Evolutionary conservation across 1,284 basidiomycete genomes (phyloP).

Genomic region (Amylostereum areolatum): DNA sequence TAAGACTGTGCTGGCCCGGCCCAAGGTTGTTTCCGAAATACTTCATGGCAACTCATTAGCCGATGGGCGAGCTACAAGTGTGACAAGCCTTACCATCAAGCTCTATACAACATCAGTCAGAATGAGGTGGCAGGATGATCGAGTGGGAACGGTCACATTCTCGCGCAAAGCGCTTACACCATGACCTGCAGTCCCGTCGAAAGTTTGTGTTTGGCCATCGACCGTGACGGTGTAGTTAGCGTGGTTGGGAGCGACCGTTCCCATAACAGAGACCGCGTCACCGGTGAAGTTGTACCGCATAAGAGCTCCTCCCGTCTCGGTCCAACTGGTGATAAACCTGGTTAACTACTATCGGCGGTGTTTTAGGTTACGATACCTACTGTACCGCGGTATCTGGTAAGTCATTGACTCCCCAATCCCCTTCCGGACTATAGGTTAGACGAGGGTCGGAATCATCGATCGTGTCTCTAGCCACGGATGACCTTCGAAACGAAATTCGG

Average conservation of each 20-base stretch:
- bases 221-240: slow-evolving; percentile 38
- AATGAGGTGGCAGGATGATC: neutral
- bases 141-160: neutral
- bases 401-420: slow-evolving; percentile 26
- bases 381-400: slow-evolving; percentile 5
- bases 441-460: slow-evolving; percentile 35
- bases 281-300: slow-evolving; percentile 40
- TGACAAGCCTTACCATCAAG: slow-evolving; percentile 32
- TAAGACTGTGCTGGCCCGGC: slow-evolving; percentile 26
- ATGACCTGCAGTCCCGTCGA: slow-evolving; percentile 30
- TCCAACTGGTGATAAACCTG: slow-evolving; percentile 26
- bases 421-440: slow-evolving; percentile 34
- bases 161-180: slow-evolving; percentile 26
- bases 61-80: too few species aligned
- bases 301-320: slow-evolving; percentile 31
- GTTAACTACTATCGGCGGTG: neutral
- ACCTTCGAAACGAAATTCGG: slow-evolving; percentile 15
- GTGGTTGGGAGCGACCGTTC: slow-evolving; percentile 43
- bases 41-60: slow-evolving; percentile 18
- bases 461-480: slow-evolving; percentile 21
- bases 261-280: slow-evolving; percentile 45
- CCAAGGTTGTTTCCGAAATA: slow-evolving; percentile 34
- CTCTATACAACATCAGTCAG: slow-evolving; percentile 22
- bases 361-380: slow-evolving; percentile 1
- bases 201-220: slow-evolving; percentile 30